These are phyloP conservation scores for Leptomonas pyrrhocoris DNA, from an alignment of 208 protist genomes.

Conservation along the genomic window DNA sequence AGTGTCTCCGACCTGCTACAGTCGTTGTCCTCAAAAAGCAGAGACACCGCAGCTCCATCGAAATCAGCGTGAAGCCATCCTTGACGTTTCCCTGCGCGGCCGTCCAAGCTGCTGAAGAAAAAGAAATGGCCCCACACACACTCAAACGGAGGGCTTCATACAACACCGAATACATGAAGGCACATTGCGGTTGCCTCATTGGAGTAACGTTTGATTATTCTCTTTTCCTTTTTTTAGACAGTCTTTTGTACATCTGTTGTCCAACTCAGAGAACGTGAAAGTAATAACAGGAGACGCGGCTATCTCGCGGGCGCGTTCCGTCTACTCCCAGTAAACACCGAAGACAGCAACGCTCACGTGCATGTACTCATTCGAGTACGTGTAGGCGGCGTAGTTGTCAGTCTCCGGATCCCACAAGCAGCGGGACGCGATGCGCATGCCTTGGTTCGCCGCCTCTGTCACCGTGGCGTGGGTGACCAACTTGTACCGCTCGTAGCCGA, in stretches of 20 bases:
- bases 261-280: conserved; percentile 2
- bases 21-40: too few relatives aligned
- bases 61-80: too few relatives aligned
- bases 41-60: too few relatives aligned
- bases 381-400: conserved; percentile 89
- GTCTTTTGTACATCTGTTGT: conserved; percentile 7
- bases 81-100: too few relatives aligned
- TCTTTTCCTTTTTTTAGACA: conserved; percentile 1
- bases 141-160: too few relatives aligned
- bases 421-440: conserved; percentile 83
- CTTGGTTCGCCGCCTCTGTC: conserved; percentile 84
- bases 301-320: background rate
- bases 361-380: conserved; percentile 77
- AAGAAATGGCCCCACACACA: too few relatives aligned
- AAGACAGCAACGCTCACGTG: conserved; percentile 78
- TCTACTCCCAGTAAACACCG: conserved; percentile 85
- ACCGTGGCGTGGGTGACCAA: conserved; percentile 87
- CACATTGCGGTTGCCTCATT: too few relatives aligned
- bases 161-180: too few relatives aligned
- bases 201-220: background rate
- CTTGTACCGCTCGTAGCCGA: conserved; percentile 93
- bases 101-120: too few relatives aligned
- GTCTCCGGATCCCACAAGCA: conserved; percentile 92
- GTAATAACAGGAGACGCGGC: conserved; percentile 1
- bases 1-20: too few relatives aligned